phyloP scores from a whole-genome alignment of 164 flowering plant species.

The Malania oleifera region DNA sequence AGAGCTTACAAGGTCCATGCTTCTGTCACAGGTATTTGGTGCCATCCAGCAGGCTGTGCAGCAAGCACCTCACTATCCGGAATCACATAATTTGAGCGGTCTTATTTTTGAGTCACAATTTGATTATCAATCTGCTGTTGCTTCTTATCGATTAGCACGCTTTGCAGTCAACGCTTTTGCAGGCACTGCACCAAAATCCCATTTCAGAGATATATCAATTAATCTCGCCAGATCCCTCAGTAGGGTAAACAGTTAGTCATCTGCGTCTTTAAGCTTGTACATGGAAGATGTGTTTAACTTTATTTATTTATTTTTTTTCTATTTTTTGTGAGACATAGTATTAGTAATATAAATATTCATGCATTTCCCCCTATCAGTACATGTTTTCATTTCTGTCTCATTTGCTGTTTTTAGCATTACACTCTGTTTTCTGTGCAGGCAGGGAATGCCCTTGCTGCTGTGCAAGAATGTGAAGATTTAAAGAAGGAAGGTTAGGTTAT shows the following conservation, averaged over 20 bases:
- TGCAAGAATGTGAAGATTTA: slow-evolving; percentile 60
- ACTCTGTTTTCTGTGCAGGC: slow-evolving; percentile 42
- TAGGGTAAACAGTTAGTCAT: slow-evolving; percentile 34
- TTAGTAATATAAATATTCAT: no score
- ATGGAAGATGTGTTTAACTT: no score
- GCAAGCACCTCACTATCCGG: slow-evolving; percentile 76
- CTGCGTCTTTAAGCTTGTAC: neutral
- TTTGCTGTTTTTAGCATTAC: neutral
- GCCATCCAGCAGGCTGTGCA: slow-evolving; percentile 82
- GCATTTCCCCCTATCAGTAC: neutral
- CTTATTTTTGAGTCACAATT: slow-evolving; percentile 66
- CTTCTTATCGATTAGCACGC: slow-evolving; percentile 64
- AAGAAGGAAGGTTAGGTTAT: slow-evolving; percentile 50
- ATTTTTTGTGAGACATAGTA: neutral
- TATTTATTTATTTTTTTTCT: no score
- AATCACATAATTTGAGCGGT: slow-evolving; percentile 80
- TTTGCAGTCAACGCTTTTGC: slow-evolving; percentile 33
- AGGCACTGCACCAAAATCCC: slow-evolving; percentile 27
- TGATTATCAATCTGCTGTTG: slow-evolving; percentile 59
- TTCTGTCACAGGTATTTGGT: slow-evolving; percentile 61
- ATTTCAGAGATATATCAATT: slow-evolving; percentile 44
- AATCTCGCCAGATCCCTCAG: slow-evolving; percentile 80
- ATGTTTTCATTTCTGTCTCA: neutral
- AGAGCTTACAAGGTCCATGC: neutral
- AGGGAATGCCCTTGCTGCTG: slow-evolving; percentile 57